Percentiles rank a stretch among this genome's conserved stretches.
Evolutionary conservation across 2,329 filamentous ascomycete genomes (phyloP).

Genomic region (Ophiostoma populinum): DNA sequence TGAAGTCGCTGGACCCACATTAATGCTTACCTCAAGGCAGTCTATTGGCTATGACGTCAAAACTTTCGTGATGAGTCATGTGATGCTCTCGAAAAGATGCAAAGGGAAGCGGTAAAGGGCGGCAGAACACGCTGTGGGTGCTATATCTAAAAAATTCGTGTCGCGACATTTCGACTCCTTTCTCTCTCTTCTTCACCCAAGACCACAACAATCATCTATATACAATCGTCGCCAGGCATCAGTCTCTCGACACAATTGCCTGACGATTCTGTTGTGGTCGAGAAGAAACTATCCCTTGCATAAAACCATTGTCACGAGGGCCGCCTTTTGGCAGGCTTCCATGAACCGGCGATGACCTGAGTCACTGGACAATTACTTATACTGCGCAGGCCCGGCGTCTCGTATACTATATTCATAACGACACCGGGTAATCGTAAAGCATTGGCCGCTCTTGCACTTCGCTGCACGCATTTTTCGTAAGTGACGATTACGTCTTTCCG

Average conservation of each 20-base stretch:
- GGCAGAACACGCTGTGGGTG: neutral
- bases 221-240: conserved; percentile 21
- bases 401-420: no score
- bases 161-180: neutral
- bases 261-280: conserved; percentile 38
- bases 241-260: conserved; percentile 18
- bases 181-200: conserved; percentile 13
- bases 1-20: no score
- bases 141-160: neutral
- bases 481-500: neutral
- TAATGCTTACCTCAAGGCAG: no score
- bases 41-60: no score
- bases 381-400: no score
- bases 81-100: no score
- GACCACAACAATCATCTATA: conserved; percentile 16
- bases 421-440: no score
- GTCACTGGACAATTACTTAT: conserved; percentile 33
- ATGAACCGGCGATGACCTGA: conserved; percentile 55
- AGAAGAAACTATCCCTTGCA: conserved; percentile 38
- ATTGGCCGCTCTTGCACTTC: no score
- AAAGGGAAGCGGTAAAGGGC: neutral
- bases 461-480: neutral
- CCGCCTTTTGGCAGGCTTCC: conserved; percentile 36
- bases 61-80: no score
- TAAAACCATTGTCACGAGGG: conserved; percentile 56